Evolutionary conservation across 768 basidiomycete species (phyloP), one percentile per base, ranked within the genome.

Genomic region (Wakefieldia striispora): DNA sequence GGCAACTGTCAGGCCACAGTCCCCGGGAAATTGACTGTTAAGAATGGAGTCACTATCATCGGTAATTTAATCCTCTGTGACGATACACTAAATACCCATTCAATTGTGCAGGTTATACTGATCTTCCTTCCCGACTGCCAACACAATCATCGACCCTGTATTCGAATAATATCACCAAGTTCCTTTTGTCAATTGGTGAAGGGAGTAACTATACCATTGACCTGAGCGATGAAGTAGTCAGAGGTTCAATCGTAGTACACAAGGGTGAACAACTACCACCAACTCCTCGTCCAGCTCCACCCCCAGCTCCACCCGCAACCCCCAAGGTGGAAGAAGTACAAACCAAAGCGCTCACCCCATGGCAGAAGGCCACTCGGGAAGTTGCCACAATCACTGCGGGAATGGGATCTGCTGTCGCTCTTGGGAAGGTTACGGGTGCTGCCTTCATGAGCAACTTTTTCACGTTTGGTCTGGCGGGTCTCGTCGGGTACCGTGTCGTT

Each of bases 131-230:
- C n/a, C 80, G 91, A 34, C 71, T 94, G 31, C 91, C 91, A 14
- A 94, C 91, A 0, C 91, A 94, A 60, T 90, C 90, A 5, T 91
- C 88, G 4, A 91, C 89, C 3, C 72, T 94, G 6, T 94, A 94
- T 65, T 94, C 91, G 6, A 94, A 94, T 69, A 94, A 94, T 61
- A 84, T 94, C 54, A 85, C 87, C 33, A 94, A 94, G 64, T 93
- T 94, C 70, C 75, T 94, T 38, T 74, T 93, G 14, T 91, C 91
- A 4, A 79, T 94, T 8, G 83, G 84, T 24, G 77, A 77, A 34
- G 78, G 84, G 38, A 76, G 74, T 39, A 79, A 73, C 40, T 93
- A 82, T 62, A 68, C 67, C 6, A 71, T 94, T 46, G 81, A 93
- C 61, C 74, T 92, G 14, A 78, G 80, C 14, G 91, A 94, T 58